Base-by-base conservation (phyloP, 805 yeast species). In the Wickerhamomyces pijperi region DNA sequence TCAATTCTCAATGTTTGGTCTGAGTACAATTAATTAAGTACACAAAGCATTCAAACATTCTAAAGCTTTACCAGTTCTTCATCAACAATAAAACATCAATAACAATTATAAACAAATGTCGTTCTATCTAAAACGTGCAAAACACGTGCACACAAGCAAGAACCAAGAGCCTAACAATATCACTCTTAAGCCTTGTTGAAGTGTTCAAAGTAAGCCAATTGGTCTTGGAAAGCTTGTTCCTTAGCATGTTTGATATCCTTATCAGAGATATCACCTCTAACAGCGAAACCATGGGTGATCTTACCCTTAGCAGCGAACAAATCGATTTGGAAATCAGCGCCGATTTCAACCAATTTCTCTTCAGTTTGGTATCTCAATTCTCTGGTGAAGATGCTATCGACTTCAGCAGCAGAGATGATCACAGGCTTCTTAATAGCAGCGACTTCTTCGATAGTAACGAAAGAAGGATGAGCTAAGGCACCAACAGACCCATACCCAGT, bases 401-500 rank as follows among this genome's bases (percentile, higher is more conserved):
- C 58, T 62, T 83, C 85, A 36, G 95, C 94, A 40, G 83, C 83
- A 17, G 83, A 67, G 46, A 87, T 77, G 45, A 78, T 47, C 21
- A 88, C 34, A 46, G 68, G 73, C 45, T 59, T 61, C 46, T 58
- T 69, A 48, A 88, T 56, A 2, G 63, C 70, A 38, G 66, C 72
- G 36, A 85, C 67, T 52, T 82, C 94, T 31, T 76, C 87, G 28
- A 69, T 67, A 12, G 67, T 43, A 14, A 83, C 78, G 44, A 80
- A 70, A 3, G 94, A 80, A 5, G 97, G 96, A 60, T 88, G 97
- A 8, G 92, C 92, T 45, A 74, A 59, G 14, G 90, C 94, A 50
- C 73, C 85, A 15, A 68, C 82, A 44, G 73, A 72, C 28, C 72
- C 68, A 35, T 40, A 38, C 19, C 47, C 39, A 15, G 58, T 67